Percentiles rank a stretch among this genome's conserved stretches.
Evolutionary conservation across 768 basidiomycete genomes (phyloP).

Genomic region (Pisolithus microcarpus): DNA sequence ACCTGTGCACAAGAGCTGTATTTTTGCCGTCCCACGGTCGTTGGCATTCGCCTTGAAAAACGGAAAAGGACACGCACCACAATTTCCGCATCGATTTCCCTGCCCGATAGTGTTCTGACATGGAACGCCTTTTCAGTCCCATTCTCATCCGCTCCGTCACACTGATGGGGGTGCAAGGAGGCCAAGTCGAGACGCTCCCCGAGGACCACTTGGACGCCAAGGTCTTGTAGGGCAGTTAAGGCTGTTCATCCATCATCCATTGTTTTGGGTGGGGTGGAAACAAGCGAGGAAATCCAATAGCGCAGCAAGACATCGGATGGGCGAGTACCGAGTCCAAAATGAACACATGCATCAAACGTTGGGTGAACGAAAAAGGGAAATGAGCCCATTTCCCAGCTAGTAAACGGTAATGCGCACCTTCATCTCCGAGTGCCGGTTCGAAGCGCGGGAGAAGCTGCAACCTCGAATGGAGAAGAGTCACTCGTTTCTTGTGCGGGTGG

Average conservation of each 20-base stretch:
- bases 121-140: conserved; percentile 9
- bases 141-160: neutral
- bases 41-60: neutral
- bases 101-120: conserved; percentile 43
- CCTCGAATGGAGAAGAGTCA: conserved; percentile 58
- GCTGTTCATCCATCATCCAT: conserved; percentile 24
- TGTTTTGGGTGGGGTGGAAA: too few species aligned
- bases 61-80: conserved; percentile 31
- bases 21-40: neutral
- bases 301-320: too few species aligned
- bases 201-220: conserved; percentile 43
- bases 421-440: conserved; percentile 43
- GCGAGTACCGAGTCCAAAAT: too few species aligned
- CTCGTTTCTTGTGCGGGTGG: conserved; percentile 39
- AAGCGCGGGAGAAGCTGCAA: conserved; percentile 47
- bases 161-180: conserved; percentile 15
- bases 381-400: neutral
- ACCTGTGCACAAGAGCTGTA: conserved; percentile 53
- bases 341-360: neutral
- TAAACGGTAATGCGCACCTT: conserved; percentile 29
- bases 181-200: conserved; percentile 47
- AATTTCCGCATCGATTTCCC: conserved; percentile 45
- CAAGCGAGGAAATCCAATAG: too few species aligned
- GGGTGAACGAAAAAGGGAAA: neutral
- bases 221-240: conserved; percentile 32